phyloP scores from a whole-genome alignment of 2,329 filamentous ascomycete species.

The Clarireedia hainanense region DNA sequence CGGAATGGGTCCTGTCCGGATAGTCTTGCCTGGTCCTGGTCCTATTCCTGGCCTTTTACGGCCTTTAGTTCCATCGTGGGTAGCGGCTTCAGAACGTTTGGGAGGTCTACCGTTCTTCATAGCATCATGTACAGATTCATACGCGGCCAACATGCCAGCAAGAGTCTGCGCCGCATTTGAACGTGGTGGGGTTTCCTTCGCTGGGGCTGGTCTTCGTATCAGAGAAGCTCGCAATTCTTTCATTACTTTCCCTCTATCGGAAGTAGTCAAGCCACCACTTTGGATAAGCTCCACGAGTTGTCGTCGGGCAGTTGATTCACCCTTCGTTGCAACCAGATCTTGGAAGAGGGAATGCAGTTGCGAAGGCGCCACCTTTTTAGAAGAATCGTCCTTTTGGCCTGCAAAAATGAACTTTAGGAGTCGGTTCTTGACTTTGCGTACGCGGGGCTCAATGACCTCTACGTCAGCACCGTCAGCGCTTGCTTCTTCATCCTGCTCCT shows the following conservation, averaged over 20 bases:
- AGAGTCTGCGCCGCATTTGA: not conserved
- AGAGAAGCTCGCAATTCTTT: slow-evolving; percentile 7
- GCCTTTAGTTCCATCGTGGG: not conserved
- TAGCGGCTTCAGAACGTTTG: no score
- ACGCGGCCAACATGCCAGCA: slow-evolving; percentile 3
- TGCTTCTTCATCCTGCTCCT: not conserved
- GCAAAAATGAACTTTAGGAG: not conserved
- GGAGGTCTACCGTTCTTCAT: not conserved
- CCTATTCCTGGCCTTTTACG: not conserved
- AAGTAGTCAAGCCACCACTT: slow-evolving; percentile 5
- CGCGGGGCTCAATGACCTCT: not conserved
- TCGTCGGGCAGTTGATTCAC: not conserved
- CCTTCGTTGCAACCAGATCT: slow-evolving; percentile 4
- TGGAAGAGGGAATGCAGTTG: slow-evolving; percentile 5
- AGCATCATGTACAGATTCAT: slow-evolving; percentile 2
- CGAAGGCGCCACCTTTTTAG: slow-evolving; percentile 1
- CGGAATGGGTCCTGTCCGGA: not conserved
- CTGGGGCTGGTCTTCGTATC: not conserved
- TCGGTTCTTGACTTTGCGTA: slow-evolving; percentile 1
- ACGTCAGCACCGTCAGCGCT: not conserved
- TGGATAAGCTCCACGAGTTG: slow-evolving; percentile 7
- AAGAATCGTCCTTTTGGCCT: not conserved
- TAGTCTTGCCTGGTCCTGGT: not conserved
- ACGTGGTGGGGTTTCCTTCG: not conserved
- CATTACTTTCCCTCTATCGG: slow-evolving; percentile 4